A percentile compares a stretch with the other conserved stretches of the same genome.
These are phyloP conservation scores for Acacia pycnantha DNA, from an alignment of 331 rosid genomes.

Conservation along the genomic window DNA sequence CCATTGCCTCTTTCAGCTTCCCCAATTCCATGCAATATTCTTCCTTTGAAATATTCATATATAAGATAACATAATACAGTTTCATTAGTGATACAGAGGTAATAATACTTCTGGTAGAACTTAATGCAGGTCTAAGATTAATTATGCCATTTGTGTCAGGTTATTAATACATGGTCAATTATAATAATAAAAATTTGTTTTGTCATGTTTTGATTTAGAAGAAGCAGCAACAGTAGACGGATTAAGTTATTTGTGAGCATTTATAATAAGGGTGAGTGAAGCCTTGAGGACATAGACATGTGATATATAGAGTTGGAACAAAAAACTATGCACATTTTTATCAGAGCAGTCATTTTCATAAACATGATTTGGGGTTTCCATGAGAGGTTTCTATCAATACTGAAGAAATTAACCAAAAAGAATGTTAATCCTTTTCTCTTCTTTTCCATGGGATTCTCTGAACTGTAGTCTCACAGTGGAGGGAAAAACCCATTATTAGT, in stretches of 20 bases:
- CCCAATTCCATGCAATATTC: slow-evolving; percentile 71
- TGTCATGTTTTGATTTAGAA: not conserved
- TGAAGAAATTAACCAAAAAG: slow-evolving; percentile 21
- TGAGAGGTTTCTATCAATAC: slow-evolving; percentile 26
- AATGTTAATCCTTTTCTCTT: slow-evolving; percentile 11
- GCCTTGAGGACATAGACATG: slow-evolving; percentile 22
- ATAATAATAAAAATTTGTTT: not conserved
- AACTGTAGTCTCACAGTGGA: not conserved
- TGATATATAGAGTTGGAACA: slow-evolving; percentile 40
- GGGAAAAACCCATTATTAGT: not conserved
- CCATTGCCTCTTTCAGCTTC: slow-evolving; percentile 79
- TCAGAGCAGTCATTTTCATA: slow-evolving; percentile 40
- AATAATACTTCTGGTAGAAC: not conserved
- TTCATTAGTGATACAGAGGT: not conserved
- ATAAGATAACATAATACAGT: not conserved
- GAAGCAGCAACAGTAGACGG: not conserved
- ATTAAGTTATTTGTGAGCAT: not conserved
- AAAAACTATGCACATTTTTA: slow-evolving; percentile 41
- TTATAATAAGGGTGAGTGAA: not conserved
- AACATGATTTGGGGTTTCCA: slow-evolving; percentile 29
- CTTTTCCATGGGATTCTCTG: slow-evolving; percentile 14
- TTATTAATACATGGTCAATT: not conserved
- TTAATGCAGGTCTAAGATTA: not conserved
- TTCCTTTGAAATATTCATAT: slow-evolving; percentile 46
- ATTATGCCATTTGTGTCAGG: not conserved